These are phyloP conservation scores for Phytophthora vignae DNA, from an alignment of 352 stramenopile genomes.

Conservation along the genomic window DNA sequence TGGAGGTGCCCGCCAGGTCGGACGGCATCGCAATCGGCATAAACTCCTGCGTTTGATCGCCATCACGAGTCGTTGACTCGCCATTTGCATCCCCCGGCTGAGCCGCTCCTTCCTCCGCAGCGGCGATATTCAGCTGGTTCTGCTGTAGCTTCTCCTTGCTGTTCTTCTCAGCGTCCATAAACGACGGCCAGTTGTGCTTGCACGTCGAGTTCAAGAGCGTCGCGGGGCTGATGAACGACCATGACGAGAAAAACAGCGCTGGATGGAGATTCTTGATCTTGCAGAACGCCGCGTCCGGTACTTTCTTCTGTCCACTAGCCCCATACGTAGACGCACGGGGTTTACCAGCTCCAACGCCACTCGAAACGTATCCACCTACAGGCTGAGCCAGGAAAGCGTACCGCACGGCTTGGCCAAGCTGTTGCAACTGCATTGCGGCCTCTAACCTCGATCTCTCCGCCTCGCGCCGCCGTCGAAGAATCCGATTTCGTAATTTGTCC, in stretches of 20 bases:
- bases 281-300: slow-evolving; percentile 34
- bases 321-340: slow-evolving; percentile 4
- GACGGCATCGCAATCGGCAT: slow-evolving; percentile 32
- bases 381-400: slow-evolving; percentile 2
- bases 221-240: slow-evolving; percentile 76
- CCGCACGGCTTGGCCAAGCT: slow-evolving; percentile 27
- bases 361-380: slow-evolving; percentile 1
- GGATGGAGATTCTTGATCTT: slow-evolving; percentile 76
- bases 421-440: slow-evolving; percentile 36
- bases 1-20: slow-evolving; percentile 9
- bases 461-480: slow-evolving; percentile 29
- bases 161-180: slow-evolving; percentile 63
- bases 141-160: slow-evolving; percentile 30
- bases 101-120: background rate
- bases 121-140: slow-evolving; percentile 13
- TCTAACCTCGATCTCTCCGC: slow-evolving; percentile 38
- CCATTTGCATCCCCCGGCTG: background rate
- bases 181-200: slow-evolving; percentile 85
- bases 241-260: slow-evolving; percentile 87
- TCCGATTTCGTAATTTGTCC: slow-evolving; percentile 51
- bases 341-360: background rate
- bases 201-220: slow-evolving; percentile 75
- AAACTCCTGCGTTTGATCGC: slow-evolving; percentile 18
- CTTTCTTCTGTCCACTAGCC: slow-evolving; percentile 25
- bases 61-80: slow-evolving; percentile 2